Conservation (phyloP, 2,329 filamentous ascomycete species). For the Talaromyces islandicus region DNA sequence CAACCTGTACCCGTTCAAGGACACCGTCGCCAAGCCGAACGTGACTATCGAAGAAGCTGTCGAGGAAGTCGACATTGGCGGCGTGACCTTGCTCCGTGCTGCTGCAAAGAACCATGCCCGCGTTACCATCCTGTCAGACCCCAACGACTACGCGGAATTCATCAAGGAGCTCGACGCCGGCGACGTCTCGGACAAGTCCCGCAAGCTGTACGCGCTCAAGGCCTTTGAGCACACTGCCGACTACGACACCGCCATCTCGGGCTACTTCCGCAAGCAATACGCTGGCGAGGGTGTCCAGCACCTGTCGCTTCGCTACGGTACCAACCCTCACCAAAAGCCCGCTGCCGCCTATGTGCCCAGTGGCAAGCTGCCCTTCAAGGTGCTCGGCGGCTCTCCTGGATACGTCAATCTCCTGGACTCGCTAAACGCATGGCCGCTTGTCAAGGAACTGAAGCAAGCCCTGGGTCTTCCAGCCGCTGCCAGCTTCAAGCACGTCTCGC, state of each 20-base stretch:
- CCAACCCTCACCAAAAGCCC: conserved; percentile 97
- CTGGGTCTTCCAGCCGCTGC: conserved; percentile 85
- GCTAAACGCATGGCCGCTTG: conserved; percentile 92
- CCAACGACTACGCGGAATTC: conserved; percentile 89
- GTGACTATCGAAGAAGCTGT: conserved; percentile 95
- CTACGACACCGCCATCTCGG: conserved; percentile 90
- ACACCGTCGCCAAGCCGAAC: conserved; percentile 93
- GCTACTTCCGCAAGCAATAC: conserved; percentile 97
- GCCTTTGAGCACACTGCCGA: conserved; percentile 97
- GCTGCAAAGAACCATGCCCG: conserved; percentile 97
- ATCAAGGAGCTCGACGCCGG: conserved; percentile 81
- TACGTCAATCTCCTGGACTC: conserved; percentile 98
- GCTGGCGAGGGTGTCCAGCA: conserved; percentile 79
- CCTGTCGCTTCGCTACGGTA: conserved; percentile 82
- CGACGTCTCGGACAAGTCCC: conserved; percentile 76
- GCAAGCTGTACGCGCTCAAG: conserved; percentile 89
- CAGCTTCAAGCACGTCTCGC: conserved; percentile 98
- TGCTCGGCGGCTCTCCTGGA: conserved; percentile 79
- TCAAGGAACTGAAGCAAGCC: conserved; percentile 90
- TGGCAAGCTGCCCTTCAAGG: conserved; percentile 84
- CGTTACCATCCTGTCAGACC: conserved; percentile 93
- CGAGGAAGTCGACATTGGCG: conserved; percentile 97
- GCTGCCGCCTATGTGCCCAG: conserved; percentile 74
- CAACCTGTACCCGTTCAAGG: conserved; percentile 99
- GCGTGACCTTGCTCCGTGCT: conserved; percentile 90